Evolutionary conservation across 495 filamentous ascomycete species (phyloP), one percentile per base, ranked within the genome.

Genomic region (Neurospora sp.): DNA sequence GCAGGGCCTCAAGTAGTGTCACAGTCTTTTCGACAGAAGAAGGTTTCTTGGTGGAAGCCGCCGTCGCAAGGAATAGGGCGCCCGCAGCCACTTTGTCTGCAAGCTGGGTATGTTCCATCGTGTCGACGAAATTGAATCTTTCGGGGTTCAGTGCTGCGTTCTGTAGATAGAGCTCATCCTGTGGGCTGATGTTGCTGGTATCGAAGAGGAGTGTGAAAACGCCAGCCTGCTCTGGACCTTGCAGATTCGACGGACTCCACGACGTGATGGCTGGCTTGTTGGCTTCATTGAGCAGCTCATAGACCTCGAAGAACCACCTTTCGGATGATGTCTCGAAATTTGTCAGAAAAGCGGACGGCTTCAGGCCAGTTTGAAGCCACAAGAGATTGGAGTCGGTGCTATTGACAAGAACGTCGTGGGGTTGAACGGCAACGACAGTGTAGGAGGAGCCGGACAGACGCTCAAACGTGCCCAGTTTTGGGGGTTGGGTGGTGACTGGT

Each of bases 331-430:
- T 77, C 72, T 80, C 79, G 46, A 84, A 38, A 6, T 71, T 37
- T 1, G 78, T 78, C 9, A 81, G 71, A 16, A 71, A 71, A 22
- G 78, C 72, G 37, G 80, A 76, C 39, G 83, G 80, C 14, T 76
- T 80, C 31, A 85, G 78, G 27, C 78, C 81, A 7, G 78, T 82
- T 73, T 85, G 83, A 73, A 84, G 68, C 83, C 83, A 85, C 77
- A 83, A 79, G 39, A 84, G 78, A 20, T 83, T 71, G 16, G 82
- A 84, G 75, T 85, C 83, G 14, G 84, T 77, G 72, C 84, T 81
- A 70, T 84, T 78, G 83, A 84, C 84, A 70, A 84, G 35, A 2
- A 80, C 74, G 31, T 77, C 77, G 68, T 78, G 80, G 22, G 79
- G 79, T 12, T 76, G 74, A 38, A 78, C 77, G 14, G 74, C 73